Evolutionary conservation across 495 filamentous ascomycete genomes (phyloP).

Genomic region (Penicillium roqueforti): DNA sequence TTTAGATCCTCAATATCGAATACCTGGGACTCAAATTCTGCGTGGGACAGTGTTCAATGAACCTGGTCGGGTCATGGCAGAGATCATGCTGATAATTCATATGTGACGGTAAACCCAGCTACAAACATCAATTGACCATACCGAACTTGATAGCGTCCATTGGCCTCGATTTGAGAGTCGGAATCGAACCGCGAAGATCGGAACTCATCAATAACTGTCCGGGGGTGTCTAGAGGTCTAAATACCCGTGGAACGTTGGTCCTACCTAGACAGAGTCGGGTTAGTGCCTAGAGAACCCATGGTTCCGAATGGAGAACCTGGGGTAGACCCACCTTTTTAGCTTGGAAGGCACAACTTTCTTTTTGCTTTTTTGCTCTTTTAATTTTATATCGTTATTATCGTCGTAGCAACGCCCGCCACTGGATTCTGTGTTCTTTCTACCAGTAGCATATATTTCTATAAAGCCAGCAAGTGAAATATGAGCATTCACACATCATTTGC

Average conservation of each 20-base stretch:
- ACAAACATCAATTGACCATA: too few relatives aligned
- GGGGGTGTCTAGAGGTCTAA: too few relatives aligned
- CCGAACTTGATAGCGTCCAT: too few relatives aligned
- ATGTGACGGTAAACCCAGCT: too few relatives aligned
- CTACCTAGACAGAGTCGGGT: not conserved
- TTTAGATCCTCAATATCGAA: not conserved
- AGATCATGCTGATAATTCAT: too few relatives aligned
- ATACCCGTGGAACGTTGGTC: not conserved
- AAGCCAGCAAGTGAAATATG: not conserved
- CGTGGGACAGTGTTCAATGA: too few relatives aligned
- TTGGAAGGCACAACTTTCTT: not conserved
- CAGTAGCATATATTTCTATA: not conserved
- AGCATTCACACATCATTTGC: slow-evolving; percentile 1
- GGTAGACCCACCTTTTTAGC: not conserved
- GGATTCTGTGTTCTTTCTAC: not conserved
- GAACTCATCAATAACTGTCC: not conserved
- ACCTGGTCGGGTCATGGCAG: too few relatives aligned
- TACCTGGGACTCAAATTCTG: too few relatives aligned
- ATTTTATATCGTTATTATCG: not conserved
- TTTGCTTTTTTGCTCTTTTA: not conserved
- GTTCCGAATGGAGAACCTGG: not conserved
- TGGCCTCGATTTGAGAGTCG: too few relatives aligned
- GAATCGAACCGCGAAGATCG: not conserved
- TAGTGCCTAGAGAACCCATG: not conserved
- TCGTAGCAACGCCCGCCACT: not conserved